phyloP scores from a whole-genome alignment of 352 stramenopile species.

The Phytophthora nicotianae region DNA sequence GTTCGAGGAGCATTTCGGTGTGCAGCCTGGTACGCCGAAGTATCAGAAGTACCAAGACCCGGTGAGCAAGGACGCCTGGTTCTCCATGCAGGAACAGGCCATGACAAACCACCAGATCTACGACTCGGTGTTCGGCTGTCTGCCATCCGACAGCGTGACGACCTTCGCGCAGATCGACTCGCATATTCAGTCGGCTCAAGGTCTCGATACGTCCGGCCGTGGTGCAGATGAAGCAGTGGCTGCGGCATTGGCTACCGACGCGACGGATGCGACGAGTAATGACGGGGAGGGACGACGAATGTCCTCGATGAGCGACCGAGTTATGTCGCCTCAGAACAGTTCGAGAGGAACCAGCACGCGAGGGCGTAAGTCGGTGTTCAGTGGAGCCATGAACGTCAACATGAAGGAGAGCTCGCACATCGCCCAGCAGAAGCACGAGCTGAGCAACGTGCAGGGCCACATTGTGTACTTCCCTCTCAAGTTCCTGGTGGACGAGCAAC shows the following conservation, averaged over 20 bases:
- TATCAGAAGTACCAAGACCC: constrained; percentile 73
- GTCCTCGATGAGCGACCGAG: constrained; percentile 31
- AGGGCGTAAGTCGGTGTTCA: constrained; percentile 56
- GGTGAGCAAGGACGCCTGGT: constrained; percentile 69
- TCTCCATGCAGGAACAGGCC: constrained; percentile 84
- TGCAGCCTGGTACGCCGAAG: constrained; percentile 44
- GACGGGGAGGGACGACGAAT: constrained; percentile 21
- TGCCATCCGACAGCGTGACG: constrained; percentile 76
- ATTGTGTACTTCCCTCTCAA: constrained; percentile 90
- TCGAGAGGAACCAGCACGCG: constrained; percentile 17
- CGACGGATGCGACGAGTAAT: constrained; percentile 29
- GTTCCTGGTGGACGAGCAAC: constrained; percentile 76
- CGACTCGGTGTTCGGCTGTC: constrained; percentile 80
- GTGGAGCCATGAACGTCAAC: constrained; percentile 67
- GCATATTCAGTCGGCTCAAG: constrained; percentile 41
- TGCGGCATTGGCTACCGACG: constrained; percentile 19
- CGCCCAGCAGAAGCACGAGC: constrained; percentile 62
- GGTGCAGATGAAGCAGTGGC: constrained; percentile 36
- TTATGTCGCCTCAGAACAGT: constrained; percentile 27
- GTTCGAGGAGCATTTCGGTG: constrained; percentile 86
- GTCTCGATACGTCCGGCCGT: constrained; percentile 37
- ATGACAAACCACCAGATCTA: constrained; percentile 87
- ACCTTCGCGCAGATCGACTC: constrained; percentile 75
- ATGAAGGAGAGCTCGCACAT: constrained; percentile 73
- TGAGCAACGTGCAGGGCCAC: constrained; percentile 74